A percentile compares a stretch with the other conserved stretches of the same genome.
Conservation (phyloP, 345 rosid species). For the Sonneratia caseolaris region DNA sequence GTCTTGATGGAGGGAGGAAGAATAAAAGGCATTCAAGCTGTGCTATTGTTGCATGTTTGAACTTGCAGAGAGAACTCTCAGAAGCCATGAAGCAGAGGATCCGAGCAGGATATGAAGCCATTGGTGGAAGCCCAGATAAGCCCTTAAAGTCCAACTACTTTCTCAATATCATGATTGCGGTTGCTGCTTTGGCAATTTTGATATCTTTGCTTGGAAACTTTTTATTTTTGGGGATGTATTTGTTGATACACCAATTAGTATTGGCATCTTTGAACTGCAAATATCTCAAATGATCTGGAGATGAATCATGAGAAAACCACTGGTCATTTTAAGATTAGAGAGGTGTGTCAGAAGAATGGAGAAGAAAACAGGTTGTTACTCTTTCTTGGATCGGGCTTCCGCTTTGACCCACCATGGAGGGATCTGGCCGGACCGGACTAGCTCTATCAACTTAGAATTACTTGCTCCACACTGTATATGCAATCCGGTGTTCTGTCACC, state of each 20-base stretch:
- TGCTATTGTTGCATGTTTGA: conserved; percentile 32
- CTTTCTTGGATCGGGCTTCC: no score
- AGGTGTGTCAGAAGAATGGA: no score
- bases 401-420: no score
- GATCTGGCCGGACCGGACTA: no score
- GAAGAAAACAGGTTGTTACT: no score
- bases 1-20: conserved; percentile 25
- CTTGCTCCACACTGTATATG: no score
- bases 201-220: conserved; percentile 48
- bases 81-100: conserved; percentile 90
- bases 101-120: conserved; percentile 64
- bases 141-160: conserved; percentile 68
- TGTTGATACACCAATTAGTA: background rate
- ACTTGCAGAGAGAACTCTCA: conserved; percentile 75
- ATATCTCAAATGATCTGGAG: background rate
- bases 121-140: conserved; percentile 82
- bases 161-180: conserved; percentile 65
- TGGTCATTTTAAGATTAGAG: no score
- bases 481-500: no score
- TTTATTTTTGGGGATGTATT: conserved; percentile 2
- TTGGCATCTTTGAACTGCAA: background rate
- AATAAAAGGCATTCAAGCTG: conserved; percentile 31
- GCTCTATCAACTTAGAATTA: no score
- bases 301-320: no score
- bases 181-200: conserved; percentile 63